phyloP scores from a whole-genome alignment of 2,329 filamentous ascomycete species.

The Didymella lethalis region DNA sequence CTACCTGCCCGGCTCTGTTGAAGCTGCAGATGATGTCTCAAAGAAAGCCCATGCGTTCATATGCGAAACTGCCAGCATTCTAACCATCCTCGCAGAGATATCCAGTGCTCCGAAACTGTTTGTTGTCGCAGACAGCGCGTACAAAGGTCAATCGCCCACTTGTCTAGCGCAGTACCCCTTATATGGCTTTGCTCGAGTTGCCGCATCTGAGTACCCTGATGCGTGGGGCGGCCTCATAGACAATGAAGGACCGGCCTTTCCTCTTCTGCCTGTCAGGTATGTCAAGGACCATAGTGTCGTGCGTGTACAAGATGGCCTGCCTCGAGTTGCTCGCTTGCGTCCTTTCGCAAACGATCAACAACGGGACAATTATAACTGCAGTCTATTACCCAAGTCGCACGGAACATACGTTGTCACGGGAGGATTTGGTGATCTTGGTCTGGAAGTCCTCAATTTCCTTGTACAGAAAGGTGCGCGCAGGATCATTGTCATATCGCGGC shows the following conservation, averaged over 20 bases:
- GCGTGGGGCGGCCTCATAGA: constrained; percentile 53
- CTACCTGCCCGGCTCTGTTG: constrained; percentile 27
- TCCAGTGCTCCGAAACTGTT: constrained; percentile 36
- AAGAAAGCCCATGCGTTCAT: constrained; percentile 27
- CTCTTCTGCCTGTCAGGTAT: constrained; percentile 15
- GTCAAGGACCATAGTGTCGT: constrained; percentile 47
- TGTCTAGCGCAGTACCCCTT: constrained; percentile 49
- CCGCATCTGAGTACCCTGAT: constrained; percentile 52
- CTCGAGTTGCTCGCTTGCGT: constrained; percentile 46
- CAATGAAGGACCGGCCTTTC: constrained; percentile 28
- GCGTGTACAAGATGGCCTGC: constrained; percentile 51
- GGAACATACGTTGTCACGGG: constrained; percentile 57
- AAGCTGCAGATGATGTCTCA: constrained; percentile 16
- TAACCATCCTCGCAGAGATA: constrained; percentile 26
- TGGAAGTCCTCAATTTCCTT: constrained; percentile 50
- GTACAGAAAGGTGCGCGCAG: constrained; percentile 53
- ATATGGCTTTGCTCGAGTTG: constrained; percentile 51
- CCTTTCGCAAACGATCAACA: constrained; percentile 30
- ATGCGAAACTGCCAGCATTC: constrained; percentile 31
- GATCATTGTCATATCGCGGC: constrained; percentile 53
- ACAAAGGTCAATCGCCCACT: constrained; percentile 35
- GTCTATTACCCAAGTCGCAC: constrained; percentile 39
- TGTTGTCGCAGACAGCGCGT: constrained; percentile 39
- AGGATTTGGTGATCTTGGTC: constrained; percentile 53
- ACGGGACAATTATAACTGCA: constrained; percentile 13